Evolutionary conservation across 768 basidiomycete genomes (phyloP).

Genomic region (Leccinum pellstonianum): DNA sequence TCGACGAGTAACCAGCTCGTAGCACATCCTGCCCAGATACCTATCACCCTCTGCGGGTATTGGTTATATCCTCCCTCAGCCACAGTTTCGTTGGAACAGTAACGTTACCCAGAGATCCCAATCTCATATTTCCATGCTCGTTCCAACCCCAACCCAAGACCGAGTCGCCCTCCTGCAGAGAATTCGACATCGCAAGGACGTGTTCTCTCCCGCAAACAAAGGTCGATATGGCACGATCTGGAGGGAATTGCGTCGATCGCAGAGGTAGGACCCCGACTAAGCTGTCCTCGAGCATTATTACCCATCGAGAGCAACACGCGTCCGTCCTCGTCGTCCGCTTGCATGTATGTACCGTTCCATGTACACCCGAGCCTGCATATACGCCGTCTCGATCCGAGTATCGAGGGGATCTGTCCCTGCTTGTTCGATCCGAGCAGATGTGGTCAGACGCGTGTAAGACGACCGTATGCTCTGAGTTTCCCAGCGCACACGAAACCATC

Average conservation of each 20-base stretch:
- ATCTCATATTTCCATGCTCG: slow-evolving; percentile 92
- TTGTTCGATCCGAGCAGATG: slow-evolving; percentile 66
- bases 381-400: slow-evolving; percentile 27
- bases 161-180: slow-evolving; percentile 25
- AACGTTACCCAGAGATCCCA: slow-evolving; percentile 43
- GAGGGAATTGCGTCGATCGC: slow-evolving; percentile 19
- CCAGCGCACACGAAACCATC: slow-evolving; percentile 38
- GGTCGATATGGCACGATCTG: slow-evolving; percentile 25
- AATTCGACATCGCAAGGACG: not conserved
- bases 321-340: slow-evolving; percentile 21
- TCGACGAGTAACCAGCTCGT: slow-evolving; percentile 34
- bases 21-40: slow-evolving; percentile 31
- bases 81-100: slow-evolving; percentile 51
- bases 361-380: slow-evolving; percentile 53
- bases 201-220: slow-evolving; percentile 46
- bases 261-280: slow-evolving; percentile 42
- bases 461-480: slow-evolving; percentile 57
- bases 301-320: slow-evolving; percentile 49
- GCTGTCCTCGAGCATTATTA: slow-evolving; percentile 59
- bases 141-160: slow-evolving; percentile 98
- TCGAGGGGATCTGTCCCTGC: slow-evolving; percentile 60
- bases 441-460: slow-evolving; percentile 44
- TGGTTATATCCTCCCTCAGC: slow-evolving; percentile 34
- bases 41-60: slow-evolving; percentile 3
- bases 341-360: slow-evolving; percentile 76